Percentiles rank a stretch among this genome's conserved stretches.
phyloP scores from a whole-genome alignment of 495 filamentous ascomycete genomes.

The Cercophora sp. region DNA sequence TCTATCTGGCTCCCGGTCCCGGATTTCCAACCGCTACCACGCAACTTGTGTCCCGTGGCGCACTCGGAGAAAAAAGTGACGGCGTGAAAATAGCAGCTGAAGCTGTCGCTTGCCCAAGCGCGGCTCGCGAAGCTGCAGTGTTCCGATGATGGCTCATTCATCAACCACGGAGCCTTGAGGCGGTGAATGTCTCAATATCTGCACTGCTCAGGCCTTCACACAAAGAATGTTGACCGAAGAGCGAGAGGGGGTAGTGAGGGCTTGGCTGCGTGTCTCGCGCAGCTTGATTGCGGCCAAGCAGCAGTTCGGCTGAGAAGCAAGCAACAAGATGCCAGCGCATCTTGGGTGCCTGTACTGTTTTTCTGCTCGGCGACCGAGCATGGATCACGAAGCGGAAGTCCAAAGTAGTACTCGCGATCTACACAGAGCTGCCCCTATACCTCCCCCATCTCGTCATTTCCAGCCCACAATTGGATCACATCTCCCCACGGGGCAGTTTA shows the following conservation, averaged over 20 bases:
- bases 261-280: constrained; percentile 4
- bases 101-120: constrained; percentile 1
- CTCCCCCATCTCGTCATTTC: constrained; percentile 7
- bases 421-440: neutral
- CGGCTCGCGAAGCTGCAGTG: constrained; percentile 6
- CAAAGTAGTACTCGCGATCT: neutral
- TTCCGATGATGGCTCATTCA: neutral
- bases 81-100: constrained; percentile 8
- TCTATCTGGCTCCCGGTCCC: constrained; percentile 11
- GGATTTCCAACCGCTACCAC: constrained; percentile 5
- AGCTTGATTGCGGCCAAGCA: constrained; percentile 1
- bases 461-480: neutral
- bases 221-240: too few species aligned
- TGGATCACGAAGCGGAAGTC: neutral
- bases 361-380: too few species aligned
- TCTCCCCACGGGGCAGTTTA: constrained; percentile 5
- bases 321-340: constrained; percentile 6
- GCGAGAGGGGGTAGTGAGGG: neutral
- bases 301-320: neutral
- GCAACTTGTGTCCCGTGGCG: constrained; percentile 1
- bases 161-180: neutral
- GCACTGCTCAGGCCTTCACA: too few species aligned
- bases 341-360: too few species aligned
- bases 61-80: neutral
- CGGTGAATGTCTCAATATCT: neutral